Base-by-base conservation (phyloP, 768 basidiomycete species). In the Boletus sensibilis region DNA sequence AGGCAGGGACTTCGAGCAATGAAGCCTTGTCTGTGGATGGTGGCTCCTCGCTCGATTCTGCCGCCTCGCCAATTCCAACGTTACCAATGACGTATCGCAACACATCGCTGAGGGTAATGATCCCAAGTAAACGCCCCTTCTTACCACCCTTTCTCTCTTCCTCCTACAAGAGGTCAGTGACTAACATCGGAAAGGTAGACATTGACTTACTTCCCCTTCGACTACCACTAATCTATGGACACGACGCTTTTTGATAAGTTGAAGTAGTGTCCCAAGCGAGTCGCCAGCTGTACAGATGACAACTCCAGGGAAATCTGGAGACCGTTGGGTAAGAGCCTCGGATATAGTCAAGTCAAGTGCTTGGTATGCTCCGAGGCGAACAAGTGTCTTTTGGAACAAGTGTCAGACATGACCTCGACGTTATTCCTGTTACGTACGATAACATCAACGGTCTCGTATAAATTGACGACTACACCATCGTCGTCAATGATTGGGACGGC, bases 391-490 rank as follows among this genome's bases (percentile, higher is more conserved):
- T 5, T 31, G 44, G 23, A 40, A 45, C 16, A 14, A 14, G 41
- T 1, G 53, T 64, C 12, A 65, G 57, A 59, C 4, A 34, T 5
- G 37, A 20, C 10, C 42, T 43, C 4, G 52, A 50, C 3, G 33
- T 3, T 8, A 8, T 33, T 31, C 25, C 41, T 57, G 56, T 51
- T 50, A 72, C 58, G 39, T 39, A 97, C 95, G 58, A 98, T 96
- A 48, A 99, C 96, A 77, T 99, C 97, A 23, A 99, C 97, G 6
- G 97, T 98, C 74, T 99, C 97, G 69, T 98, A 99, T 46, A 99
- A 74, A 69, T 99, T 95, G 61, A 98, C 82, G 40, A 99, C 97
- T 51, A 94, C 82, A 10, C 96, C 96, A 9, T 93, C 82, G 55
- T 90, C 84, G 64, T 99, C 92, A 31, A 98, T 81, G 68, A 99